A percentile compares a stretch with the other conserved stretches of the same genome.
These are phyloP conservation scores for Trichoderma breve DNA, from an alignment of 2,329 filamentous ascomycete species.

Conservation along the genomic window DNA sequence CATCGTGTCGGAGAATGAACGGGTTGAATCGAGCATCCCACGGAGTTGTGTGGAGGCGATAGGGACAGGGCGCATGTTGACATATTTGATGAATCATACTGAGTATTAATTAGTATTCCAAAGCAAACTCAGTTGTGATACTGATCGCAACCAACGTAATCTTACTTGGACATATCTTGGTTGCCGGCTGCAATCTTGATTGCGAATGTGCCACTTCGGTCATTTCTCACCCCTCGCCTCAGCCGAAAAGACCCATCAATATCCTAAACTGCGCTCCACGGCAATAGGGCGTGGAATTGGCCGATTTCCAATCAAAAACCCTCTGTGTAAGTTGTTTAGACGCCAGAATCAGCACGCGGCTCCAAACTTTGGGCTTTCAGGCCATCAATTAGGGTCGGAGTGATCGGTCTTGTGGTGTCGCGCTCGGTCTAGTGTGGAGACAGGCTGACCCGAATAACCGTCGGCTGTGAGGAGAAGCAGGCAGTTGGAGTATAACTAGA, in stretches of 20 bases:
- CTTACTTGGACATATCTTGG: neutral
- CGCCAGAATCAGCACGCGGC: neutral
- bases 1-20: neutral
- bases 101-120: neutral
- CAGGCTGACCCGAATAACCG: slow-evolving; percentile 9
- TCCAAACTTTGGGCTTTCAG: neutral
- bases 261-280: neutral
- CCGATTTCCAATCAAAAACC: neutral
- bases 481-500: neutral
- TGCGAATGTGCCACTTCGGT: neutral
- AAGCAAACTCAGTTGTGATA: neutral
- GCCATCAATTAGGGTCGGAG: neutral
- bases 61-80: neutral
- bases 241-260: neutral
- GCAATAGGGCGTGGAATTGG: neutral
- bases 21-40: neutral
- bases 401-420: neutral
- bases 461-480: neutral
- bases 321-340: neutral
- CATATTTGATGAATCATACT: too few relatives aligned
- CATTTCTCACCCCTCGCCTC: neutral
- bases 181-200: neutral
- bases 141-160: neutral
- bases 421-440: neutral
- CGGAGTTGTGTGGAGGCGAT: neutral